Percentiles rank a stretch among this genome's conserved stretches.
Conservation (phyloP, 2,329 filamentous ascomycete genomes). For the Zymoseptoria tritici region DNA sequence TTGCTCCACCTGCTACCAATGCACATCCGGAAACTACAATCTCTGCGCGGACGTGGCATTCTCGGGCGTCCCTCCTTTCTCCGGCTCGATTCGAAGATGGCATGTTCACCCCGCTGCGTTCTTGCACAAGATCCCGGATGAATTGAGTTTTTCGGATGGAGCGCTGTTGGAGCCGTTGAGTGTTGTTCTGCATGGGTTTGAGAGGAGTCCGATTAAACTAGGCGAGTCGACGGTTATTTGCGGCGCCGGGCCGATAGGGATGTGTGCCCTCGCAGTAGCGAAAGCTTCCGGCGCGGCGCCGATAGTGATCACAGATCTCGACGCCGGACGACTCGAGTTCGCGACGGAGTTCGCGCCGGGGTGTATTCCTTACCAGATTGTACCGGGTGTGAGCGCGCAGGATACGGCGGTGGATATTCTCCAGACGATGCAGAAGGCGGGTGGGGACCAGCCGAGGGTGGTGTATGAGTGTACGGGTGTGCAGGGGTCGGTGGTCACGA, state of each 20-base stretch:
- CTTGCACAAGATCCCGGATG: slow-evolving; percentile 78
- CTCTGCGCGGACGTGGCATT: slow-evolving; percentile 81
- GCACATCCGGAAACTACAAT: slow-evolving; percentile 78
- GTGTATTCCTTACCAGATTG: slow-evolving; percentile 22
- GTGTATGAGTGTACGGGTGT: slow-evolving; percentile 32
- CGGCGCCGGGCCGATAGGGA: slow-evolving; percentile 57
- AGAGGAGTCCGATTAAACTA: slow-evolving; percentile 27
- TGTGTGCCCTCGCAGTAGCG: slow-evolving; percentile 51
- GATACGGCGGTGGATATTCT: slow-evolving; percentile 23
- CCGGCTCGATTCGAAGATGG: slow-evolving; percentile 82
- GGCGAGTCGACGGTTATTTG: slow-evolving; percentile 45
- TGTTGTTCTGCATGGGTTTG: slow-evolving; percentile 42
- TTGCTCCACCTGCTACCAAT: slow-evolving; percentile 54
- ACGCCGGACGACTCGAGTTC: slow-evolving; percentile 69
- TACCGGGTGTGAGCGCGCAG: slow-evolving; percentile 14
- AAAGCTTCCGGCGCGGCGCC: slow-evolving; percentile 62
- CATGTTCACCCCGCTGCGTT: slow-evolving; percentile 77
- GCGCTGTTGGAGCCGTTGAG: slow-evolving; percentile 67
- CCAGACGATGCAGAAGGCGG: slow-evolving; percentile 13
- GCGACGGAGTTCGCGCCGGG: slow-evolving; percentile 55
- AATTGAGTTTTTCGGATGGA: slow-evolving; percentile 72
- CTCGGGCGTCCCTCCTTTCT: slow-evolving; percentile 76
- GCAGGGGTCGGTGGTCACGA: slow-evolving; percentile 28
- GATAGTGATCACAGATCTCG: slow-evolving; percentile 79
- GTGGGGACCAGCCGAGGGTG: slow-evolving; percentile 22